Conservation (phyloP, 345 rosid genomes). For the Citrus medica region DNA sequence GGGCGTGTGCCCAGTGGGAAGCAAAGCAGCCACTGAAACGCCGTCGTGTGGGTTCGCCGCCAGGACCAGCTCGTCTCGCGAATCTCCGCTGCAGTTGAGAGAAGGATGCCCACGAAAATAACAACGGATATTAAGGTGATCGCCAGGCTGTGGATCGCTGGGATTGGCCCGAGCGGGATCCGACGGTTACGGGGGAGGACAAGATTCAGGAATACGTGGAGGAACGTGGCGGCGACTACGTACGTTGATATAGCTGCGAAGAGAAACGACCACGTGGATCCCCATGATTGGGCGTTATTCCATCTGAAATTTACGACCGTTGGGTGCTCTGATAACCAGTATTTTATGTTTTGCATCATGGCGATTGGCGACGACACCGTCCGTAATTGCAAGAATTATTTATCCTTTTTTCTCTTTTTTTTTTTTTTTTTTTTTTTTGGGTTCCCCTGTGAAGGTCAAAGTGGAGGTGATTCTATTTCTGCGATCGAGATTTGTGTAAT, state of each 20-base stretch:
- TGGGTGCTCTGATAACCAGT: constrained; percentile 76
- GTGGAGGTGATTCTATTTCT: too few species aligned
- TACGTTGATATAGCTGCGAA: constrained; percentile 56
- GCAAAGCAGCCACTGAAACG: constrained; percentile 92
- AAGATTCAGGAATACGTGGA: constrained; percentile 52
- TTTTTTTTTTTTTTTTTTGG: too few species aligned
- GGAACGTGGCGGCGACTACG: constrained; percentile 38
- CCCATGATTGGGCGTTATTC: constrained; percentile 72
- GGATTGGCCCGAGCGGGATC: constrained; percentile 73
- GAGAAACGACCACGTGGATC: constrained; percentile 89
- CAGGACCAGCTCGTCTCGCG: constrained; percentile 86
- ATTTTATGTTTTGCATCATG: constrained; percentile 18
- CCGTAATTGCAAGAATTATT: too few species aligned
- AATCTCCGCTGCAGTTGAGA: constrained; percentile 78
- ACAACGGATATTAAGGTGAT: constrained; percentile 54
- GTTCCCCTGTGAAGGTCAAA: too few species aligned
- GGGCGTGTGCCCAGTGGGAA: constrained; percentile 97
- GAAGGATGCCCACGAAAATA: constrained; percentile 68
- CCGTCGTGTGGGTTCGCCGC: constrained; percentile 57
- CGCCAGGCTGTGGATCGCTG: constrained; percentile 72
- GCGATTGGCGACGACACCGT: neutral
- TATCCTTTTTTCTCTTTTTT: too few species aligned
- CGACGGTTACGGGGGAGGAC: constrained; percentile 31
- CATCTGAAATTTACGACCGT: constrained; percentile 80
- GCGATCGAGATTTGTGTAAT: too few species aligned